Base-by-base conservation (phyloP, 2,329 filamentous ascomycete genomes). In the Phialophora tarda region DNA sequence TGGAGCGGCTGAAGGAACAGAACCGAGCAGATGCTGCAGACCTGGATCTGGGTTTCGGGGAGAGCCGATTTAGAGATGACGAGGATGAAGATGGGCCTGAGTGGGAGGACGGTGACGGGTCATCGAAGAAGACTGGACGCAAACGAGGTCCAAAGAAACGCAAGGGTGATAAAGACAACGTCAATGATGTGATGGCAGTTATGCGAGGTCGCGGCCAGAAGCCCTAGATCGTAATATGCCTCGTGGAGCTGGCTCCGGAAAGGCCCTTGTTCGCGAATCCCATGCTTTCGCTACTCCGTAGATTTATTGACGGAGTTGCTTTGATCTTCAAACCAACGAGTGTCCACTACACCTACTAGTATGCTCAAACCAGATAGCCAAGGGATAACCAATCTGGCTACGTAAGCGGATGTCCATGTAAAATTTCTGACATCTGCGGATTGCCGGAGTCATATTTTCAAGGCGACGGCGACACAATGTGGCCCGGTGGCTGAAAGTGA, bases 11-110 rank as follows among this genome's bases (percentile, higher is more conserved):
- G 78, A 72, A 68, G 54, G 53, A 76, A 74, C 44, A 60, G 32
- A 63, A 70, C 23, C 77, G 75, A 12, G 80, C 84, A 68, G 83
- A 83, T 66, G 79, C 80, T 5, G 86, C 86, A 1, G 86, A 99
- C 78, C 85, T 99, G 80, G 95, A 99, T 75, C 87, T 98, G 83
- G 94, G 93, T 67, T 98, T 99, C 75, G 95, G 95, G 38, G 91
- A 89, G 23, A 95, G 90, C 74, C 86, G 94, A 30, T 89, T 92
- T 74, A 93, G 91, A 62, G 95, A 97, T 74, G 93, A 93, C 58
- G 93, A 93, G 66, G 93, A 96, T 70, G 86, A 90, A 70, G 91
- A 93, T 48, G 75, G 79, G 78, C 93, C 62, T 88, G 86, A 47
- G 81, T 87, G 73, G 91, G 77, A 79, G 64, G 77, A 75, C 34